phyloP scores from a whole-genome alignment of 768 basidiomycete genomes.

The Suillus brevipes region DNA sequence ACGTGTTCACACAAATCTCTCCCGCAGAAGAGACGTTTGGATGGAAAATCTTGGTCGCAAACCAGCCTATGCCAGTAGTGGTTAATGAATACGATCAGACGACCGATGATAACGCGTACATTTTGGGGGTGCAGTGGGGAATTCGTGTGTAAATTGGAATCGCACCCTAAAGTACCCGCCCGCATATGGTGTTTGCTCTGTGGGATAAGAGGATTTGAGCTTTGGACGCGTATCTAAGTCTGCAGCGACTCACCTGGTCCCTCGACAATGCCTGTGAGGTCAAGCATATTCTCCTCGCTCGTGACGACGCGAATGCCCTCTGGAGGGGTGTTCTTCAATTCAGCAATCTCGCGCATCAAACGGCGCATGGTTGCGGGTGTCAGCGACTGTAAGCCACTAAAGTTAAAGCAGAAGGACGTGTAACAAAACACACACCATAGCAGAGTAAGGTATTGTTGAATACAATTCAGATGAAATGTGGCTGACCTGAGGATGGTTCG shows the following conservation, averaged over 20 bases:
- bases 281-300: slow-evolving; percentile 85
- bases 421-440: slow-evolving; percentile 17
- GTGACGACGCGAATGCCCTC: slow-evolving; percentile 91
- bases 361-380: slow-evolving; percentile 70
- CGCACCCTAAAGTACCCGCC: slow-evolving; percentile 73
- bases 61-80: slow-evolving; percentile 60
- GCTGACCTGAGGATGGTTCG: slow-evolving; percentile 14
- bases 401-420: neutral
- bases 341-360: slow-evolving; percentile 82
- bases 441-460: slow-evolving; percentile 16
- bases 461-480: neutral
- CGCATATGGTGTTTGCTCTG: slow-evolving; percentile 68
- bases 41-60: slow-evolving; percentile 94
- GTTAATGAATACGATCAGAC: neutral
- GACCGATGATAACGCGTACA: slow-evolving; percentile 51
- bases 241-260: slow-evolving; percentile 71
- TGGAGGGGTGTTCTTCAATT: slow-evolving; percentile 79
- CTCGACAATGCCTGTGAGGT: slow-evolving; percentile 84
- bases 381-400: slow-evolving; percentile 35
- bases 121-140: slow-evolving; percentile 91
- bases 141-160: slow-evolving; percentile 92
- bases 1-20: slow-evolving; percentile 95
- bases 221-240: neutral
- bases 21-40: slow-evolving; percentile 89
- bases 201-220: slow-evolving; percentile 16